A percentile compares a stretch with the other conserved stretches of the same genome.
phyloP scores from a whole-genome alignment of 768 basidiomycete species.

The Mycena epipterygia region DNA sequence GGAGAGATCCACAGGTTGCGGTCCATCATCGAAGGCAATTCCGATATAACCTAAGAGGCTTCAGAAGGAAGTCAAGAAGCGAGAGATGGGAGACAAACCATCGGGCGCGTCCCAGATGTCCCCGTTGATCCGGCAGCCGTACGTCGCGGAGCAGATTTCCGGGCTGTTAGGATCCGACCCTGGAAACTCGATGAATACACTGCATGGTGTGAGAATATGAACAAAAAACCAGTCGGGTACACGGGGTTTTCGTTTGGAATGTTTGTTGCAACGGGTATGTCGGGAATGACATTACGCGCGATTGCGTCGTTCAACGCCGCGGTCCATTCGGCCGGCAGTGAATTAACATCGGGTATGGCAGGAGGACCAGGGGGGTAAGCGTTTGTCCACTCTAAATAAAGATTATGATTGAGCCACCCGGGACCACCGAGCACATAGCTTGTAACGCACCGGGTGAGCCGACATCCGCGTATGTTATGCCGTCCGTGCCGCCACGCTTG shows the following conservation, averaged over 20 bases:
- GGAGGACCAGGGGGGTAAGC: slow-evolving; percentile 26
- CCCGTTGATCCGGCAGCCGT: slow-evolving; percentile 65
- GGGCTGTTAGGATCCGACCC: slow-evolving; percentile 54
- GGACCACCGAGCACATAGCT: too few species aligned
- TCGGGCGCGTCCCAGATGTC: slow-evolving; percentile 78
- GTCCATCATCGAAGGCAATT: slow-evolving; percentile 87
- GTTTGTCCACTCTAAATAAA: slow-evolving; percentile 16
- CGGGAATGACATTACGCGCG: slow-evolving; percentile 80
- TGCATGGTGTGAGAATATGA: background rate
- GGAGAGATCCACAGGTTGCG: slow-evolving; percentile 52
- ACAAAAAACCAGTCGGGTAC: slow-evolving; percentile 55
- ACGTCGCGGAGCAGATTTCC: slow-evolving; percentile 82
- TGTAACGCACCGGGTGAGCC: too few species aligned
- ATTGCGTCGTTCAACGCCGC: slow-evolving; percentile 72
- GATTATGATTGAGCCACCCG: too few species aligned
- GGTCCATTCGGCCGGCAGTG: slow-evolving; percentile 24
- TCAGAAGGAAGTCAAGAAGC: too few species aligned
- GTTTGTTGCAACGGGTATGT: slow-evolving; percentile 66
- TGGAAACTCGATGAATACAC: background rate
- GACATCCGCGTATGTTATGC: too few species aligned
- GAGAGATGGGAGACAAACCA: too few species aligned
- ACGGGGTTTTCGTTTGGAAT: slow-evolving; percentile 47
- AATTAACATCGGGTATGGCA: background rate
- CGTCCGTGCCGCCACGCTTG: too few species aligned
- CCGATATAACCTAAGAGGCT: too few species aligned